Evolutionary conservation across 176 grass and related monocot species (phyloP).

Genomic region (Eremochloa ophiuroides): DNA sequence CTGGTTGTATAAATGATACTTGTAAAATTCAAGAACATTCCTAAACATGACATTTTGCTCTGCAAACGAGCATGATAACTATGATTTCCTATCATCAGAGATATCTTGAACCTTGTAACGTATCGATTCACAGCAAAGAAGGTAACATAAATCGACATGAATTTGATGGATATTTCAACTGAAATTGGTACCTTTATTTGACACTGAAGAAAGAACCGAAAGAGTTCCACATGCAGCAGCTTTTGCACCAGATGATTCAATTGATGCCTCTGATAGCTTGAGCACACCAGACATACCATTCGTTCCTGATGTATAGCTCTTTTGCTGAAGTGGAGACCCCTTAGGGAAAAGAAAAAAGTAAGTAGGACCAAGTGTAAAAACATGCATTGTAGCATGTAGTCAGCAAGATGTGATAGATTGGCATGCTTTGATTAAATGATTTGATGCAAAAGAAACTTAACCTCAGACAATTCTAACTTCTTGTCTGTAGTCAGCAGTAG

Average conservation of each 20-base stretch:
- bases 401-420: background rate
- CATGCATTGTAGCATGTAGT: conserved; percentile 13
- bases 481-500: background rate
- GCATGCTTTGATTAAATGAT: background rate
- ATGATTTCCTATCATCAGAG: background rate
- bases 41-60: background rate
- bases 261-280: conserved; percentile 66
- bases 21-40: background rate
- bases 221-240: conserved; percentile 86
- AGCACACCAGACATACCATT: conserved; percentile 38
- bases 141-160: conserved; percentile 1
- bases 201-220: conserved; percentile 50
- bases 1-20: background rate
- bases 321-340: conserved; percentile 29
- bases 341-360: conserved; percentile 30
- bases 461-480: conserved; percentile 24
- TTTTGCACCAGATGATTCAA: conserved; percentile 93
- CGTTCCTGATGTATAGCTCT: conserved; percentile 23
- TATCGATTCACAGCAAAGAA: conserved; percentile 1
- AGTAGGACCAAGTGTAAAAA: background rate
- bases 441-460: background rate
- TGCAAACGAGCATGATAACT: background rate
- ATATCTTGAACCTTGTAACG: background rate
- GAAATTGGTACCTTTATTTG: conserved; percentile 62
- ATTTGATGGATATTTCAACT: background rate